Evolutionary conservation across 805 yeast genomes (phyloP), one percentile per base, ranked within the genome.

Genomic region (Spathaspora boniae): DNA sequence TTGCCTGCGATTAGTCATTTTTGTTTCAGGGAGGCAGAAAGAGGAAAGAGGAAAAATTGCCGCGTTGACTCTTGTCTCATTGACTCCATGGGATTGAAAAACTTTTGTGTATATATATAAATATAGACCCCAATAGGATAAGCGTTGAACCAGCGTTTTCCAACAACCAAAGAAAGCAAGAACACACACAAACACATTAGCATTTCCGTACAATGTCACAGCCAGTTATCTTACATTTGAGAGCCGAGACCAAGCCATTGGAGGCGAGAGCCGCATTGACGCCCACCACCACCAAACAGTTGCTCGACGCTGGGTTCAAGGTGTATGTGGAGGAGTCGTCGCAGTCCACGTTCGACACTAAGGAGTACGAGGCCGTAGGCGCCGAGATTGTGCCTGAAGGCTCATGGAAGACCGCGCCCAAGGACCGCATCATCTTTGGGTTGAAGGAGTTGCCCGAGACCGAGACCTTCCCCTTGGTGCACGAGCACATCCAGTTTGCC

Each of bases 191-290:
- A n/a, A n/a, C n/a, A n/a, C n/a, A n/a, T n/a, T n/a, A n/a, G n/a
- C n/a, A n/a, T n/a, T n/a, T n/a, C n/a, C n/a, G n/a, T n/a, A n/a
- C n/a, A 12, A 33, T 33, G 37, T 15, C 37, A 7, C 27, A 19
- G n/a, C 46, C 72, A 45, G 86, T 83, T 25, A 79, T 73, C 35
- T 69, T 93, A 46, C 98, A 93, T 54, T 70, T 93, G 44, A 83
- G 99, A 72, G 97, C 97, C 22, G 98, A 93, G 62, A 85, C 93
- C 53, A 93, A 93, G 77, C 96, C 98, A 18, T 67, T 87, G 53
- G 99, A 93, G 69, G 96, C 94, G 43, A 83, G 98, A 70, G 95
- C 98, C 29, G 97, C 96, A 29, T 72, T 93, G 51, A 88, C 98
- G 2, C 99, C 99, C 21, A 65, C 86, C 29, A 86, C 96, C 26